Evolutionary conservation across 257 asterid genomes (phyloP).

Genomic region (Solanum tacnaense): DNA sequence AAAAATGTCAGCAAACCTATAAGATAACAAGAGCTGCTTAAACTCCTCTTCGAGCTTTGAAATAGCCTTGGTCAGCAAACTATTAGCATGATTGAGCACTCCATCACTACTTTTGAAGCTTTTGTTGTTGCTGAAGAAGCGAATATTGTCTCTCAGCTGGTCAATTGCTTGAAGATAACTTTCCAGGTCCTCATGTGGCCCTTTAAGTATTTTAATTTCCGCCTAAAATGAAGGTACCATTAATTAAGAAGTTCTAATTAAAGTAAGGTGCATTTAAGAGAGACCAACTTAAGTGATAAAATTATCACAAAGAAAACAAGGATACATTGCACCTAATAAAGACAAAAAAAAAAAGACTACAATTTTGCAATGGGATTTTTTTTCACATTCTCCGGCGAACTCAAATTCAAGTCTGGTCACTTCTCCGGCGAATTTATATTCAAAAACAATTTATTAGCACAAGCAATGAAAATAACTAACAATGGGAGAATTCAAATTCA

Average conservation of each 20-base stretch:
- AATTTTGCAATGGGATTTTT: not conserved
- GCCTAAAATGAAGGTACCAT: slow-evolving; percentile 38
- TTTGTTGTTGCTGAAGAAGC: slow-evolving; percentile 83
- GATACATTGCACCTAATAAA: not conserved
- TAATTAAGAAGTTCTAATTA: not conserved
- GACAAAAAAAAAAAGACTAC: not conserved
- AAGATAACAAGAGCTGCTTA: slow-evolving; percentile 66
- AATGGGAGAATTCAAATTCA: not conserved
- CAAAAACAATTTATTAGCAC: not conserved
- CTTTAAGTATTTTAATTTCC: slow-evolving; percentile 90
- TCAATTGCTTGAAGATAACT: slow-evolving; percentile 93
- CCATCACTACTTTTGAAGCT: slow-evolving; percentile 97
- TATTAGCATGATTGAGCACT: slow-evolving; percentile 76
- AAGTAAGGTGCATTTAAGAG: not conserved
- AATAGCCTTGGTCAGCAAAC: slow-evolving; percentile 83
- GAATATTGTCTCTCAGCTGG: slow-evolving; percentile 72
- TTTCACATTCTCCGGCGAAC: not conserved
- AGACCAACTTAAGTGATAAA: not conserved
- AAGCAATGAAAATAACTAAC: not conserved
- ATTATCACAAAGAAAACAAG: not conserved
- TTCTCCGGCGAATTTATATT: not conserved
- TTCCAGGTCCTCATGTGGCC: slow-evolving; percentile 96
- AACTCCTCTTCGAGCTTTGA: slow-evolving; percentile 95
- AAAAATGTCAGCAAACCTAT: slow-evolving; percentile 42
- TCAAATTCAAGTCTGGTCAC: not conserved